These are phyloP conservation scores for Anthracocystis panici-leucophaei DNA, from an alignment of 1,284 basidiomycete species.

Conservation along the genomic window DNA sequence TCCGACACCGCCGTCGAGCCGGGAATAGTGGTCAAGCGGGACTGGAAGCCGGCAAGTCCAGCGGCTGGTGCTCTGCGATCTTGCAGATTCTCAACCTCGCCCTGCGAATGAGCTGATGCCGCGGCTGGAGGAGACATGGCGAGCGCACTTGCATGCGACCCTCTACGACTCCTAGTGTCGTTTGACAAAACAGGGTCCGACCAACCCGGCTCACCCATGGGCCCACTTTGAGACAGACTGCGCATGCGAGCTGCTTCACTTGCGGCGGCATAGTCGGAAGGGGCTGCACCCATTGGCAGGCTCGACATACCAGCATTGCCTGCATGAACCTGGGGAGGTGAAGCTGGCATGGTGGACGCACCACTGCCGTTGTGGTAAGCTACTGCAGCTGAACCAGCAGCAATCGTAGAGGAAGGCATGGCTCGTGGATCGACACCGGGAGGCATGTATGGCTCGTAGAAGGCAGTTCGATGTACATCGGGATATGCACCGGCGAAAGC, in stretches of 20 bases:
- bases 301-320: constrained; percentile 11
- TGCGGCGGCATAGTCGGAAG: constrained; percentile 21
- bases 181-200: constrained; percentile 14
- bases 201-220: constrained; percentile 7
- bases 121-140: constrained; percentile 15
- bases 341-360: constrained; percentile 3
- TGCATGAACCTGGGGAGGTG: constrained; percentile 5
- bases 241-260: constrained; percentile 30
- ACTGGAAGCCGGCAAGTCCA: constrained; percentile 17
- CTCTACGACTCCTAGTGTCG: constrained; percentile 20
- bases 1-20: constrained; percentile 35
- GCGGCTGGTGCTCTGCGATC: constrained; percentile 23
- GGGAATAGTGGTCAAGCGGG: constrained; percentile 31
- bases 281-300: constrained; percentile 28
- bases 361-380: constrained; percentile 18
- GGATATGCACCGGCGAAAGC: constrained; percentile 26
- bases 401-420: background rate
- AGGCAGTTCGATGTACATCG: constrained; percentile 33
- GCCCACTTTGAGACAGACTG: constrained; percentile 6
- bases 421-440: constrained; percentile 22
- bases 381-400: constrained; percentile 25
- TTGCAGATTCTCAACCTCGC: constrained; percentile 12
- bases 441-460: constrained; percentile 28
- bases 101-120: constrained; percentile 6
- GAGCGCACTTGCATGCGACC: constrained; percentile 18